Base-by-base conservation (phyloP, 2,329 filamentous ascomycete species). In the Ophiostoma sp. region DNA sequence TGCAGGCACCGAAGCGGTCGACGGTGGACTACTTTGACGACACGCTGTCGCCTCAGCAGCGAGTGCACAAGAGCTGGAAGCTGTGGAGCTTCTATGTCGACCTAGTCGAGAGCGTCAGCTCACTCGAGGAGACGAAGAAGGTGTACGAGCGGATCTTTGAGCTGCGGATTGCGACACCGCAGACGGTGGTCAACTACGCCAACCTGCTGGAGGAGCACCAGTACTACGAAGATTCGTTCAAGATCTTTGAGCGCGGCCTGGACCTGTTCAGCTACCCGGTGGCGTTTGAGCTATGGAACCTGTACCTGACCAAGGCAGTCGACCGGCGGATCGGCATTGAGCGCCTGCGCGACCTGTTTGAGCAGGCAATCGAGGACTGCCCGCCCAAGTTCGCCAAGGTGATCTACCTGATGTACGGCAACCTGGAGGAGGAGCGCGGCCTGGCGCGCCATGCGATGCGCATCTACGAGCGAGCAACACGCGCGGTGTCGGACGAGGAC, bases 11-110 rank as follows among this genome's bases (percentile, higher is more conserved):
- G 0, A 98, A 98, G 78, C 84, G 92, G 72, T 97, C 94, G n/a
- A 96, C 88, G 2, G 93, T 99, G n/a, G 95, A 99, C 80, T 99
- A 98, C 77, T 99, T 98, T 75, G 95, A 99, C 76, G 96, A 99
- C 76, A 92, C 87, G 0, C 81, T 99, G 6, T 93, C 92, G 1
- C 94, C 95, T 4, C 95, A 99, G 77, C 95, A 98, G 80, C 87
- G 96, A 71, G 91, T 99, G 3, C 95, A 99, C 81, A 99, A 99
- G 83, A 97, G 92, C 76, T 99, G 95, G 95, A 99, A 98, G 78
- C 81, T 99, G 11, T 99, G 95, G 95, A 97, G 93, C 79, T 99
- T 99, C 81, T 99, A 99, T 74, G 93, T 99, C 55, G 95, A 99
- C 77, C 85, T 99, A 1, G 93, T 99, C 2, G 95, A 99, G 78